phyloP scores from a whole-genome alignment of 2,329 filamentous ascomycete genomes.

The Chrysoporthe puriensis region DNA sequence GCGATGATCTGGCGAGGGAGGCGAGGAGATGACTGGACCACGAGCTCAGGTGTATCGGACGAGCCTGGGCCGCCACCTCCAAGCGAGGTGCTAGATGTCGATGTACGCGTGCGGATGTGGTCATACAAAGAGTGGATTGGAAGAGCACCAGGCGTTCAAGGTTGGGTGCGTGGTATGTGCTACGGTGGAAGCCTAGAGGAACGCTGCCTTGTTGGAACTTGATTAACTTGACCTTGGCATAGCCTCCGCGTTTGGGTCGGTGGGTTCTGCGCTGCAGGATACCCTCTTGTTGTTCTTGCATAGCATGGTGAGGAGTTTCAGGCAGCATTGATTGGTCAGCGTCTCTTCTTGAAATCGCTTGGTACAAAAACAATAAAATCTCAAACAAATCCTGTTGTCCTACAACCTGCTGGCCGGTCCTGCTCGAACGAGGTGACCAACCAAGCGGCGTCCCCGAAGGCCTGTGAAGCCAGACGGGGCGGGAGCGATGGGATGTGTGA shows the following conservation, averaged over 20 bases:
- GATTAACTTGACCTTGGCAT: neutral
- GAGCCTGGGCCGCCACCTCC: neutral
- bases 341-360: neutral
- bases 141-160: neutral
- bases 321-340: neutral
- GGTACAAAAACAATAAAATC: neutral
- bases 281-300: neutral
- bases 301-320: neutral
- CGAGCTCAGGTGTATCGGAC: neutral
- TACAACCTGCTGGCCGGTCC: neutral
- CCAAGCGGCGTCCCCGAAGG: neutral
- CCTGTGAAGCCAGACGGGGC: neutral
- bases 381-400: neutral
- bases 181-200: neutral
- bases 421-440: neutral
- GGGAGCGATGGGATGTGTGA: neutral
- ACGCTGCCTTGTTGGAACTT: neutral
- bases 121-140: slow-evolving; percentile 1
- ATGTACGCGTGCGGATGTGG: neutral
- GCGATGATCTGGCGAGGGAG: neutral
- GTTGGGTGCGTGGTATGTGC: neutral
- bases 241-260: slow-evolving; percentile 1
- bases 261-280: neutral
- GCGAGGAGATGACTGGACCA: slow-evolving; percentile 15
- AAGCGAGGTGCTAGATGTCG: neutral